Percentiles rank a stretch among this genome's conserved stretches.
Evolutionary conservation across 2,329 filamentous ascomycete species (phyloP).

Genomic region (Cordyceps militaris): DNA sequence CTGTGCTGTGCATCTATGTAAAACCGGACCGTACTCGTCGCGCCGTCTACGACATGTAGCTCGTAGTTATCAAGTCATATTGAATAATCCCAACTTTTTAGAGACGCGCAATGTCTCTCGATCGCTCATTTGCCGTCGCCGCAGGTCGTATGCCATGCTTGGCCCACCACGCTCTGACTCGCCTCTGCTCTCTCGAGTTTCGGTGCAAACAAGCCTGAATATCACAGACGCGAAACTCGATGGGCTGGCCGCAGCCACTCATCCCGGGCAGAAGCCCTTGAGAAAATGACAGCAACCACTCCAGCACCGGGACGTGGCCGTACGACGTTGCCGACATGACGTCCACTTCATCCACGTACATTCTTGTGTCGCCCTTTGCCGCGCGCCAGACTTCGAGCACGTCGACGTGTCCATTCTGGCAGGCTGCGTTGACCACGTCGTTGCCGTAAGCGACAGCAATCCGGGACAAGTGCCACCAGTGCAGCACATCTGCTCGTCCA

Average conservation of each 20-base stretch:
- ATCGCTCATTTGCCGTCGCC: not conserved
- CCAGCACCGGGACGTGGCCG: slow-evolving; percentile 73
- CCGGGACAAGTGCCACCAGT: slow-evolving; percentile 81
- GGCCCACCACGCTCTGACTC: slow-evolving; percentile 82
- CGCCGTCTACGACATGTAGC: not conserved
- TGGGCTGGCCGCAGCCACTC: slow-evolving; percentile 53
- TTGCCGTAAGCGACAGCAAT: slow-evolving; percentile 76
- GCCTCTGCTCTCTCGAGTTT: slow-evolving; percentile 65
- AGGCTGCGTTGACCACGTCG: slow-evolving; percentile 75
- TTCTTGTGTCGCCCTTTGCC: slow-evolving; percentile 55
- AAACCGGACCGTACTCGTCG: not conserved
- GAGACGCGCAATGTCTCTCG: not conserved
- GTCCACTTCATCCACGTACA: slow-evolving; percentile 77
- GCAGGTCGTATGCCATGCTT: slow-evolving; percentile 50
- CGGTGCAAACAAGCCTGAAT: slow-evolving; percentile 94
- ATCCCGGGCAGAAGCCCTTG: slow-evolving; percentile 47
- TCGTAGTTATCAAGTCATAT: not conserved
- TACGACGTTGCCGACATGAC: slow-evolving; percentile 83
- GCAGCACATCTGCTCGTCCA: slow-evolving; percentile 67
- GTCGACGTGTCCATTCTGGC: slow-evolving; percentile 74
- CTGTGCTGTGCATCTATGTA: not conserved
- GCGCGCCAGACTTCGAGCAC: slow-evolving; percentile 76
- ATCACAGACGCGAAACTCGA: slow-evolving; percentile 92
- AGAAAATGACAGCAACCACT: slow-evolving; percentile 81
- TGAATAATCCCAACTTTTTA: too few relatives aligned